Percentiles rank a stretch among this genome's conserved stretches.
Evolutionary conservation across 2,329 filamentous ascomycete species (phyloP).

Genomic region (Diplodia scrobiculata): DNA sequence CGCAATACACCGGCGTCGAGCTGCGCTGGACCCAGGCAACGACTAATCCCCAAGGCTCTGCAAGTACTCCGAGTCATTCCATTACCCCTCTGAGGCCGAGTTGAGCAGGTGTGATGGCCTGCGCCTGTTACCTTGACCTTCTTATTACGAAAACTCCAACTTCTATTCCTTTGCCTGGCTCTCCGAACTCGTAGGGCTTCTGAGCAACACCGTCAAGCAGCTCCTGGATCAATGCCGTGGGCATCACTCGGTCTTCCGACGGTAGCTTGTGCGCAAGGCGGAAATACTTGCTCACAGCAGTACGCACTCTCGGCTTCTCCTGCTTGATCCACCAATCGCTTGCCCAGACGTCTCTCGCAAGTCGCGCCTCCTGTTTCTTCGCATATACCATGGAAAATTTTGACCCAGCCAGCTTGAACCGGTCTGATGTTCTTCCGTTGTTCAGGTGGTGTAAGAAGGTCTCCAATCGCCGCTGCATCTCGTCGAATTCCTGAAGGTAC

Average conservation of each 20-base stretch:
- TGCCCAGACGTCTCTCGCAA: slow-evolving; percentile 60
- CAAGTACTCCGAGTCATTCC: background rate
- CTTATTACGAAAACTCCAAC: slow-evolving; percentile 52
- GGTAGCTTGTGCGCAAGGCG: slow-evolving; percentile 49
- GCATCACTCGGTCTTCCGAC: slow-evolving; percentile 52
- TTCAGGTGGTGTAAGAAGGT: slow-evolving; percentile 41
- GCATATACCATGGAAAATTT: slow-evolving; percentile 54
- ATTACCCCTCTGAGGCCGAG: background rate
- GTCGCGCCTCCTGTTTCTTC: slow-evolving; percentile 53
- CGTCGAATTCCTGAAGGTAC: slow-evolving; percentile 58
- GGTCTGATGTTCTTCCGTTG: slow-evolving; percentile 33
- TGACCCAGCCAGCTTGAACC: slow-evolving; percentile 38
- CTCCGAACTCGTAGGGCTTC: slow-evolving; percentile 51
- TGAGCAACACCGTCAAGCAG: slow-evolving; percentile 61
- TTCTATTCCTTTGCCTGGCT: slow-evolving; percentile 51
- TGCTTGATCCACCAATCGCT: slow-evolving; percentile 66
- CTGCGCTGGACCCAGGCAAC: background rate
- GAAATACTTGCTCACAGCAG: slow-evolving; percentile 51
- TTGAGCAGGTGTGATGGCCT: background rate
- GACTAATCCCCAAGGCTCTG: background rate
- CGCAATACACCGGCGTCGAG: background rate
- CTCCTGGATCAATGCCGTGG: slow-evolving; percentile 60
- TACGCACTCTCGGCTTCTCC: slow-evolving; percentile 61
- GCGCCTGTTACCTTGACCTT: slow-evolving; percentile 16
- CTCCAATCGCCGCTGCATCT: slow-evolving; percentile 46